Conservation (phyloP, 306 rosid genomes). For the Vigna angularis region DNA sequence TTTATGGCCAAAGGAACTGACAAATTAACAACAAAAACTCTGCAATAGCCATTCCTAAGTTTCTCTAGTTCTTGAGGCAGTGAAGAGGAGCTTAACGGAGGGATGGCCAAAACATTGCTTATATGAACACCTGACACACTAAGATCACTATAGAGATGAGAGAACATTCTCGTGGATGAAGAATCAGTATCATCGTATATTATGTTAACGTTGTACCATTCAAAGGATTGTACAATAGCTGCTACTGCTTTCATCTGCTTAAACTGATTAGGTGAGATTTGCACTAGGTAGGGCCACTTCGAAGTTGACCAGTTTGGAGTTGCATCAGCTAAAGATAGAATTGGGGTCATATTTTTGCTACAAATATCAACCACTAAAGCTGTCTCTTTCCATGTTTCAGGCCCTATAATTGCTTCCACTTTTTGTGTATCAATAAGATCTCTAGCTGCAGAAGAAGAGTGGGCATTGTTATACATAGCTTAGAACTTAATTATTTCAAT, state of each 20-base stretch:
- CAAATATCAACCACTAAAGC: constrained; percentile 50
- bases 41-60: constrained; percentile 46
- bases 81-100: constrained; percentile 41
- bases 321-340: constrained; percentile 52
- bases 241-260: constrained; percentile 58
- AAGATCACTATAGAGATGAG: constrained; percentile 48
- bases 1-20: constrained; percentile 48
- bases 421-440: constrained; percentile 42
- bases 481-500: background rate
- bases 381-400: constrained; percentile 60
- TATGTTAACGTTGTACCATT: constrained; percentile 50
- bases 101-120: constrained; percentile 42
- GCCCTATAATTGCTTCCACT: constrained; percentile 58
- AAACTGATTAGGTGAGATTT: constrained; percentile 41
- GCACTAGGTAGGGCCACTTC: constrained; percentile 54
- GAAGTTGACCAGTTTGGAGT: constrained; percentile 58
- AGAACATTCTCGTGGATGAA: constrained; percentile 43
- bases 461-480: background rate
- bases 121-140: constrained; percentile 40
- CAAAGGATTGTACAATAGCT: constrained; percentile 53
- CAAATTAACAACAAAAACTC: constrained; percentile 55
- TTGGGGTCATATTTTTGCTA: constrained; percentile 42
- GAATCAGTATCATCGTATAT: constrained; percentile 56
- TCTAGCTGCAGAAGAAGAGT: constrained; percentile 48
- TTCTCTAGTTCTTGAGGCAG: constrained; percentile 51